Conservation (phyloP, 2,329 filamentous ascomycete species). For the Tolypocladium ovalisporum region DNA sequence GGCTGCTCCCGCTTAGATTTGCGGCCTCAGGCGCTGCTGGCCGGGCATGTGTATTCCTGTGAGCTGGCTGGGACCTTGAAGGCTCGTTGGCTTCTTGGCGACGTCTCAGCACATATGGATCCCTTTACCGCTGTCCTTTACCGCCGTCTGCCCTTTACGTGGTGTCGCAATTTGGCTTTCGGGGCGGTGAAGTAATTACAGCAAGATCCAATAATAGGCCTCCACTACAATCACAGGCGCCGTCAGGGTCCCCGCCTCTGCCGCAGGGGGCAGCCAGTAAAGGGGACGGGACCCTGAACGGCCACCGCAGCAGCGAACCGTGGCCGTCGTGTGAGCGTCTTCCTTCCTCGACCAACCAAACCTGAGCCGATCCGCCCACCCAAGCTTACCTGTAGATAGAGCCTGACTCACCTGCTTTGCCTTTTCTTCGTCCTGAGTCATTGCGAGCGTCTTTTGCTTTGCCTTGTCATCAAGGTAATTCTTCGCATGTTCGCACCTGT, state of each 20-base stretch:
- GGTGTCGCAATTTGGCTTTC: background rate
- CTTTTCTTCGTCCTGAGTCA: background rate
- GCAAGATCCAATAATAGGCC: too few species aligned
- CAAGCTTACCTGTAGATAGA: background rate
- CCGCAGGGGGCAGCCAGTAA: background rate
- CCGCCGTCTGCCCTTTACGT: background rate
- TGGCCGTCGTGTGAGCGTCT: background rate
- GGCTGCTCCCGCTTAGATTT: background rate
- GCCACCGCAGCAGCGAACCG: background rate
- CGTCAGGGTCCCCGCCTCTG: background rate
- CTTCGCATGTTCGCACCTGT: background rate
- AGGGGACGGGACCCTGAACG: background rate
- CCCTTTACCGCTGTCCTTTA: background rate
- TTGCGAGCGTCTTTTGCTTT: background rate
- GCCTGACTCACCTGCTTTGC: background rate
- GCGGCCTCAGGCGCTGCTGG: background rate
- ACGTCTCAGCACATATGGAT: background rate
- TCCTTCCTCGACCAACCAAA: too few species aligned
- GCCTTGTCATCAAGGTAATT: too few species aligned
- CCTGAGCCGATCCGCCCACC: background rate
- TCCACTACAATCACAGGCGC: background rate
- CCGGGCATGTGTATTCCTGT: background rate
- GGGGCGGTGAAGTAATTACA: background rate
- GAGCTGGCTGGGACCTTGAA: background rate
- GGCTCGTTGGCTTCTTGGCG: background rate